phyloP scores from a whole-genome alignment of 345 rosid genomes.

The rapeseed (Brassica napus) region DNA sequence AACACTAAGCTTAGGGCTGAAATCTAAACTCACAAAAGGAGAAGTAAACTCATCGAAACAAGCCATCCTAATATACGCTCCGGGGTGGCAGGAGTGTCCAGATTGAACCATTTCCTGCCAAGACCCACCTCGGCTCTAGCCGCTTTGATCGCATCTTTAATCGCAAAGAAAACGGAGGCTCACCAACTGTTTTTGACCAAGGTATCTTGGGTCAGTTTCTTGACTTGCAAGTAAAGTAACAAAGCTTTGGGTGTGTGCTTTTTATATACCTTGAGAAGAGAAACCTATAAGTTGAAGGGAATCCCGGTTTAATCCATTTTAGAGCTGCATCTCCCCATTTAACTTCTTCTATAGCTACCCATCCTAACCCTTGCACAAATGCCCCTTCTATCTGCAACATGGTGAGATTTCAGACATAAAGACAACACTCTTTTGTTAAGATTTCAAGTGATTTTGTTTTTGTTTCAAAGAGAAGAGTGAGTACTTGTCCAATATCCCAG shows the following conservation, averaged over 20 bases:
- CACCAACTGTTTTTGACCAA: not conserved
- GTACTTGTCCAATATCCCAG: conserved; percentile 54
- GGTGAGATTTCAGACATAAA: not conserved
- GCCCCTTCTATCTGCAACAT: not conserved
- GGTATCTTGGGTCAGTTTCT: not conserved
- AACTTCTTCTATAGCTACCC: conserved; percentile 3
- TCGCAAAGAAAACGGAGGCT: not conserved
- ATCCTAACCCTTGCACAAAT: not conserved
- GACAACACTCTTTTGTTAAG: not conserved
- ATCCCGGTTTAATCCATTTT: not conserved
- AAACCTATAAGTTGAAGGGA: conserved; percentile 3
- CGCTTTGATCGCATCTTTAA: not conserved
- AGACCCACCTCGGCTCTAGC: not conserved
- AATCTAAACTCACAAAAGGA: not conserved
- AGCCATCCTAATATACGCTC: not conserved
- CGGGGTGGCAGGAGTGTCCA: not conserved
- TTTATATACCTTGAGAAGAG: not conserved
- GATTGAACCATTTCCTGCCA: not conserved
- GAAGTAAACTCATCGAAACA: not conserved
- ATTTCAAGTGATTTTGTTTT: not conserved
- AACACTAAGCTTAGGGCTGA: not conserved
- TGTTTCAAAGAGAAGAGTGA: too few species aligned
- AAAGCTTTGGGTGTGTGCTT: not conserved
- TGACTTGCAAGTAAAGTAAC: not conserved
- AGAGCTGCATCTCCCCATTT: conserved; percentile 12